A percentile compares a stretch with the other conserved stretches of the same genome.
Conservation (phyloP, 73 alveolate genomes). For the Uronychia setigera region DNA sequence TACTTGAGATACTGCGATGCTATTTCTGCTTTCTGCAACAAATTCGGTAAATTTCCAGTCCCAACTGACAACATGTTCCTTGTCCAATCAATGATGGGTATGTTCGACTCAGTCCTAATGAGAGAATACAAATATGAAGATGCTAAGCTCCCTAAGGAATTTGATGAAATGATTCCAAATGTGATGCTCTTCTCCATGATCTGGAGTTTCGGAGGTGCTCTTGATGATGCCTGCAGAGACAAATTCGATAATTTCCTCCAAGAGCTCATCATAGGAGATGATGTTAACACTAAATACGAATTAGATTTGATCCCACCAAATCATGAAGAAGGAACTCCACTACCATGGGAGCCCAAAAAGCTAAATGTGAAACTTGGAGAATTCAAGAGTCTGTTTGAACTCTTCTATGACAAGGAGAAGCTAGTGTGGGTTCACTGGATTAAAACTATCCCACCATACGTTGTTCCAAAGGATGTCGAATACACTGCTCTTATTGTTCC, state of each 20-base stretch:
- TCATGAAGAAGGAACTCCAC: background rate
- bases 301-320: conserved; percentile 32
- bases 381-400: conserved; percentile 67
- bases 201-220: conserved; percentile 99
- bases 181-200: conserved; percentile 86
- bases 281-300: conserved; percentile 66
- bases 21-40: conserved; percentile 24
- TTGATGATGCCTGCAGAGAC: conserved; percentile 95
- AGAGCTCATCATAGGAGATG: conserved; percentile 74
- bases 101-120: conserved; percentile 61
- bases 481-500: conserved; percentile 97
- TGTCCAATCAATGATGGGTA: conserved; percentile 50
- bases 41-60: conserved; percentile 72
- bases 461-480: conserved; percentile 76
- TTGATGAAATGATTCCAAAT: conserved; percentile 88
- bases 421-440: conserved; percentile 77
- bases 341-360: conserved; percentile 53
- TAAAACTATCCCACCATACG: conserved; percentile 72
- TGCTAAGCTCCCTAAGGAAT: conserved; percentile 82
- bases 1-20: conserved; percentile 21
- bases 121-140: conserved; percentile 68
- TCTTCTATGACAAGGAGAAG: conserved; percentile 76
- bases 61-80: conserved; percentile 62
- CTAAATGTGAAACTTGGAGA: conserved; percentile 62
- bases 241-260: conserved; percentile 87